These are phyloP conservation scores for Rhizopus sp. DNA, from an alignment of 371 early-diverging fungal species.

Conservation along the genomic window DNA sequence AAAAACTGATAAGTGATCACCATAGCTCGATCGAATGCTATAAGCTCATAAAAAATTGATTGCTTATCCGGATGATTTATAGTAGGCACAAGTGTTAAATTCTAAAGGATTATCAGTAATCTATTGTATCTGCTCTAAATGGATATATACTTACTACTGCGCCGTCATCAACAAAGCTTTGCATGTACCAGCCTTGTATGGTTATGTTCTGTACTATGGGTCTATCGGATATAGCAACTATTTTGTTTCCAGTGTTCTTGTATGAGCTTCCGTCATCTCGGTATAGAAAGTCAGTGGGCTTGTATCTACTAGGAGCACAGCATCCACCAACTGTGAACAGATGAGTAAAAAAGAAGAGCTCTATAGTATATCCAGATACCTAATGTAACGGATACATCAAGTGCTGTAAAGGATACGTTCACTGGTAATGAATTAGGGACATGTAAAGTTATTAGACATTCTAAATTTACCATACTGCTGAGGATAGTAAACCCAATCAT, in stretches of 20 bases:
- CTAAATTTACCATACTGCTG: constrained; percentile 40
- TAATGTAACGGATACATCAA: constrained; percentile 27
- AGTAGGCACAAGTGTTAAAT: constrained; percentile 43
- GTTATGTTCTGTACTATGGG: constrained; percentile 38
- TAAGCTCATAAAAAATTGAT: constrained; percentile 36
- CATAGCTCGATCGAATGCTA: constrained; percentile 41
- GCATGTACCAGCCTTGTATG: constrained; percentile 45
- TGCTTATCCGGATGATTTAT: constrained; percentile 43
- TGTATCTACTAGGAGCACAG: constrained; percentile 43
- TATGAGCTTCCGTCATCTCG: constrained; percentile 40
- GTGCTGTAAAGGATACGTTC: constrained; percentile 34
- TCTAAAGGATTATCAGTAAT: constrained; percentile 21
- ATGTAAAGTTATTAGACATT: neutral
- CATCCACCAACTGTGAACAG: constrained; percentile 42
- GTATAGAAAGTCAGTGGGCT: constrained; percentile 33
- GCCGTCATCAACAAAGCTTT: constrained; percentile 45
- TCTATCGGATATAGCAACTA: constrained; percentile 36
- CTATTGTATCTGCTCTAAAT: neutral
- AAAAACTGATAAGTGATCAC: constrained; percentile 41
- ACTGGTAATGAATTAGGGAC: constrained; percentile 14
- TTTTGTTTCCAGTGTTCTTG: constrained; percentile 32
- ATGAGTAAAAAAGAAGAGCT: neutral
- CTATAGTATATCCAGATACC: constrained; percentile 21
- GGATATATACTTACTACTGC: constrained; percentile 32
- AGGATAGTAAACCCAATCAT: constrained; percentile 52